Conservation (phyloP, 805 yeast species). For the Yarrowia alimentaria region DNA sequence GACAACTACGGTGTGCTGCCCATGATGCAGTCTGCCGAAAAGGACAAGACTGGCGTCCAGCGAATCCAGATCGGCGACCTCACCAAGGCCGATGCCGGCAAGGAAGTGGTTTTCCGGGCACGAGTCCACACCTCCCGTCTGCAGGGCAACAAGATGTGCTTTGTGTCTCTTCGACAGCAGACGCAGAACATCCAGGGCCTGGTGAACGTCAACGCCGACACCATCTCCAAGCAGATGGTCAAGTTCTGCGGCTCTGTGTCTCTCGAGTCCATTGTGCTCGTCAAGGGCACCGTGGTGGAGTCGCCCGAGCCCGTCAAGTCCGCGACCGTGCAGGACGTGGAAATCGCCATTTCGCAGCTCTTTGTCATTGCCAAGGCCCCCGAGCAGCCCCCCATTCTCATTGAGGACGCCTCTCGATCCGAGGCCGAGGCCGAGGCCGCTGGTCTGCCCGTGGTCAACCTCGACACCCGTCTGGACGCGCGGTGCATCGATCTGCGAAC, state of each 20-base stretch:
- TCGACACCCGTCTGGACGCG: conserved; percentile 92
- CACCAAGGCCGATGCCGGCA: conserved; percentile 64
- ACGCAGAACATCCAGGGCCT: conserved; percentile 77
- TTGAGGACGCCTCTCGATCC: conserved; percentile 95
- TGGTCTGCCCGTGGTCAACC: conserved; percentile 88
- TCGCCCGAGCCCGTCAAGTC: conserved; percentile 85
- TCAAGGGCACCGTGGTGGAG: conserved; percentile 78
- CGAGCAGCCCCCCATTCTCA: conserved; percentile 84
- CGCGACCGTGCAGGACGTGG: conserved; percentile 88
- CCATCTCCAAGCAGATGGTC: conserved; percentile 90
- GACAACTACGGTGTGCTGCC: conserved; percentile 89
- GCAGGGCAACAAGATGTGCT: conserved; percentile 93
- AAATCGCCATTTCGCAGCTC: conserved; percentile 72
- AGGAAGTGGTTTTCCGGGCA: conserved; percentile 82
- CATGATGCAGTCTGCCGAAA: conserved; percentile 63
- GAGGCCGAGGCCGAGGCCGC: conserved; percentile 79
- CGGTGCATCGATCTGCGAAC: conserved; percentile 97
- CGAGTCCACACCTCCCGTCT: conserved; percentile 90
- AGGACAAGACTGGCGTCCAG: conserved; percentile 59
- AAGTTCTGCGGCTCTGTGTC: conserved; percentile 89
- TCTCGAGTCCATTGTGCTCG: conserved; percentile 88
- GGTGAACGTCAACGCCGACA: conserved; percentile 64
- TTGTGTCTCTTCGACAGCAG: conserved; percentile 90
- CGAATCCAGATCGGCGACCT: conserved; percentile 57
- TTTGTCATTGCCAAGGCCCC: conserved; percentile 84